Percentiles rank a stretch among this genome's conserved stretches.
phyloP scores from a whole-genome alignment of 1,284 basidiomycete genomes.

The Ceratobasidium sp. region DNA sequence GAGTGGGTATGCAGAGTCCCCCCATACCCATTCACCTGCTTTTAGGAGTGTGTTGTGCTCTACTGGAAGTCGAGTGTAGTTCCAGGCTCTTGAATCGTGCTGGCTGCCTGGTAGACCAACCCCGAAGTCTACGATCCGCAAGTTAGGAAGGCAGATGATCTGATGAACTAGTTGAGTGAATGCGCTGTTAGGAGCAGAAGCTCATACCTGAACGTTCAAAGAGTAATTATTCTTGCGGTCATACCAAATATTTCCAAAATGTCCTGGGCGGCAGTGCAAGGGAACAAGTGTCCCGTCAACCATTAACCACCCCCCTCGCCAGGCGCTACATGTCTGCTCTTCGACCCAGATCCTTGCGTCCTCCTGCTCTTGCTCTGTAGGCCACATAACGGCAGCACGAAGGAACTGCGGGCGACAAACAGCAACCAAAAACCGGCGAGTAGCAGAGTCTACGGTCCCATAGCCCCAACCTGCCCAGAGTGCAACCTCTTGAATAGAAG shows the following conservation, averaged over 20 bases:
- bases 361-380: slow-evolving; percentile 43
- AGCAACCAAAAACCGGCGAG: slow-evolving; percentile 51
- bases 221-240: slow-evolving; percentile 60
- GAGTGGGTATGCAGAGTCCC: slow-evolving; percentile 59
- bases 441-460: slow-evolving; percentile 25
- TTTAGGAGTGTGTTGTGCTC: slow-evolving; percentile 53
- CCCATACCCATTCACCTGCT: slow-evolving; percentile 57
- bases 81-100: slow-evolving; percentile 58
- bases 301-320: slow-evolving; percentile 58
- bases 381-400: slow-evolving; percentile 37
- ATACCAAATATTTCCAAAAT: slow-evolving; percentile 59
- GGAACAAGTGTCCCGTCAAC: slow-evolving; percentile 61
- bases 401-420: slow-evolving; percentile 49
- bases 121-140: slow-evolving; percentile 56
- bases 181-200: no score
- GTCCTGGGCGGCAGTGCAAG: slow-evolving; percentile 55
- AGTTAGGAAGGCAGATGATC: slow-evolving; percentile 55
- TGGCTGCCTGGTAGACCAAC: slow-evolving; percentile 56
- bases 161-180: slow-evolving; percentile 28
- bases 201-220: slow-evolving; percentile 52
- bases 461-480: slow-evolving; percentile 35
- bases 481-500: slow-evolving; percentile 21
- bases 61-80: slow-evolving; percentile 51
- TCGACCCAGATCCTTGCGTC: slow-evolving; percentile 54
- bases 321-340: slow-evolving; percentile 55